Conservation (phyloP, 257 asterid species). For the Nicotiana paniculata region DNA sequence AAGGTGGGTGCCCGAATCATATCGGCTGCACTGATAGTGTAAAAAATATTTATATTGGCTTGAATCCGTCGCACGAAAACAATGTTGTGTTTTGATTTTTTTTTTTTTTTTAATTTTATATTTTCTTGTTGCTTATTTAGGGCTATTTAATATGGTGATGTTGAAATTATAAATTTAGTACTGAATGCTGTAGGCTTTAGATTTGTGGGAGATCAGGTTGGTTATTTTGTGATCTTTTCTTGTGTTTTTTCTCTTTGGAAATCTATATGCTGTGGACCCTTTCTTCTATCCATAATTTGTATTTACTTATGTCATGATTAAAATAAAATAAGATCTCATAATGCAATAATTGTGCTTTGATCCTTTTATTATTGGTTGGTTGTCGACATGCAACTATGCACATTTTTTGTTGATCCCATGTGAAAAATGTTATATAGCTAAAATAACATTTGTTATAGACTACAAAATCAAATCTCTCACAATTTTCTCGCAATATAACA, state of each 20-base stretch:
- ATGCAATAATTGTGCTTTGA: background rate
- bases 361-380: background rate
- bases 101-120: background rate
- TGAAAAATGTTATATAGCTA: no score
- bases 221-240: background rate
- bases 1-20: background rate
- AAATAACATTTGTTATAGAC: no score
- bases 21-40: background rate
- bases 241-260: background rate
- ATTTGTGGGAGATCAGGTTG: conserved; percentile 6
- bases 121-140: background rate
- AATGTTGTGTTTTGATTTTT: background rate
- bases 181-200: background rate
- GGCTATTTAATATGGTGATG: background rate
- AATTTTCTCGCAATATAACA: no score
- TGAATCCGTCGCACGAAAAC: background rate
- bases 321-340: background rate
- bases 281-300: background rate
- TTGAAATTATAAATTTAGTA: background rate
- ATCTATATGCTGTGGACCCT: background rate
- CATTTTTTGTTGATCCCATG: no score
- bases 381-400: background rate
- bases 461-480: no score
- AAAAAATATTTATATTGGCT: background rate
- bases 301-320: background rate